Conservation (phyloP, 805 yeast genomes). For the Pichia rugopelliculosa region DNA sequence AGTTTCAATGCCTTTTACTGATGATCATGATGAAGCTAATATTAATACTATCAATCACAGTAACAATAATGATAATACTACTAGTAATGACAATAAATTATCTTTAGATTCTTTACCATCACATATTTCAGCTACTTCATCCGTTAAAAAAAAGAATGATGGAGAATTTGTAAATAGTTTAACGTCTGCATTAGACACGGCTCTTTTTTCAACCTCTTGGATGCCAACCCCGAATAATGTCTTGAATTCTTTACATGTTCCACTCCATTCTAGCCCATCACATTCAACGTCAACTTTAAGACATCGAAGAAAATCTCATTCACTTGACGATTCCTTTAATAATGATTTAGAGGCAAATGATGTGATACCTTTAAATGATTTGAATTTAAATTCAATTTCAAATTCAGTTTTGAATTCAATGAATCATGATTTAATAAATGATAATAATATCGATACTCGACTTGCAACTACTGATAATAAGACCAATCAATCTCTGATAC, state of each 20-base stretch:
- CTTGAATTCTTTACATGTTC: neutral
- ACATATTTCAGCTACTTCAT: neutral
- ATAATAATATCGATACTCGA: too few species aligned
- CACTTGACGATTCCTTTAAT: neutral
- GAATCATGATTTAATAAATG: neutral
- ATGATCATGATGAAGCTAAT: too few species aligned
- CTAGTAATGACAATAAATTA: too few species aligned
- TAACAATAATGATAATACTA: too few species aligned
- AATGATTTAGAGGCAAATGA: constrained; percentile 12
- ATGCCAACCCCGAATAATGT: constrained; percentile 5
- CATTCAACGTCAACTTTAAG: constrained; percentile 1
- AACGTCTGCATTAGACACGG: constrained; percentile 9
- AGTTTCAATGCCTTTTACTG: neutral
- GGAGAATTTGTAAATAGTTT: constrained; percentile 7
- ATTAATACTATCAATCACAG: too few species aligned
- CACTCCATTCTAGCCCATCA: neutral
- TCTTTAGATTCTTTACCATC: too few species aligned
- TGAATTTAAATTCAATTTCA: constrained; percentile 1
- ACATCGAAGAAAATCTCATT: constrained; percentile 2
- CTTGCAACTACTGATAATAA: too few species aligned
- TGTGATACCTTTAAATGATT: constrained; percentile 8
- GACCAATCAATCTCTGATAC: too few species aligned
- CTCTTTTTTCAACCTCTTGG: constrained; percentile 8
- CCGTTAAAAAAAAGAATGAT: constrained; percentile 1
- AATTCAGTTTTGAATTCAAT: too few species aligned